Base-by-base conservation (phyloP, 139 green algal species). In the Volvox africanus region DNA sequence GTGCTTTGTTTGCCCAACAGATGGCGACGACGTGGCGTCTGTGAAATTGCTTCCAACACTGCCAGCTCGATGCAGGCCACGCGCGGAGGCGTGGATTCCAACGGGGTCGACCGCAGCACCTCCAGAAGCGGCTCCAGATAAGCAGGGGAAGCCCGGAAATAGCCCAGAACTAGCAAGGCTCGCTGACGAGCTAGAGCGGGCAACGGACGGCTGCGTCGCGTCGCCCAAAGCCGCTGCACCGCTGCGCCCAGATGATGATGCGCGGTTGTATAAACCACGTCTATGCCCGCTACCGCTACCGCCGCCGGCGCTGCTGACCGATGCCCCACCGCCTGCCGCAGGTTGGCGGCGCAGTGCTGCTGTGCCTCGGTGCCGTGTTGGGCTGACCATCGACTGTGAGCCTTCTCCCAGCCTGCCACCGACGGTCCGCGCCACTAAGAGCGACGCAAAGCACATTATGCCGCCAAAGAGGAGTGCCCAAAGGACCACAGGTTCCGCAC, bases 401-500 rank as follows among this genome's bases (percentile, higher is more conserved):
- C 12, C 80, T 1, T 35, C 82, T 5, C 21, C 16, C 14, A 22
- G 33, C 36, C 67, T 61, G 24, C 36, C 67, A 21, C 33, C 12
- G 18, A 89, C 55, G 26, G 9, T 17, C 28, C 69, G 28, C 69
- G 69, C n/a, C 85, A 89, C 24, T 16, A 26, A 37, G n/a, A 35
- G 3, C 22, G 85, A 32, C 3, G 44, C 37, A 11, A 20, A 18
- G 21, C 69, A 82, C 85, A 89, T 89, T 19, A 33, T 36, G 0
- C n/a, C 69, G 12, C 21, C 85, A 24, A 82, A 82, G 16, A 55
- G 14, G 22, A 89, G 44, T 17, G 85, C 85, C 44, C 68, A 35
- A 2, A 89, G 68, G 0, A 82, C 85, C 0, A 89, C 69, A 2
- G 85, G 44, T 50, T 89, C 85, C 28, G 85, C 69, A 19, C 26